A percentile compares a stretch with the other conserved stretches of the same genome.
Conservation (phyloP, 306 rosid species). For the Vigna hirtella region DNA sequence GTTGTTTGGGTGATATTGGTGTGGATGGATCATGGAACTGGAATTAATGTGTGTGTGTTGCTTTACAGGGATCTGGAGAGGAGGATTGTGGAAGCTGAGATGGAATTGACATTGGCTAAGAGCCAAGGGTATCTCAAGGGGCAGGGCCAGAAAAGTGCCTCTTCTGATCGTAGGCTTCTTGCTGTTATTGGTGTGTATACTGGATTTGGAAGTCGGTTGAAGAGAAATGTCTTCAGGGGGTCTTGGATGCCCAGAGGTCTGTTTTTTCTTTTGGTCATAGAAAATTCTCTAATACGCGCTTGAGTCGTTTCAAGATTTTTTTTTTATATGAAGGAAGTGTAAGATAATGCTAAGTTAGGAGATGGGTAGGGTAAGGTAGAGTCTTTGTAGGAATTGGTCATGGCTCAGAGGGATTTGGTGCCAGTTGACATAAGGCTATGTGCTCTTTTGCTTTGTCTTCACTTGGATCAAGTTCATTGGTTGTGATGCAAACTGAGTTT, state of each 20-base stretch:
- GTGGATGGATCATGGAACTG: not conserved
- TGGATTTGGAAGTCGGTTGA: constrained; percentile 89
- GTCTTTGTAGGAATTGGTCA: not conserved
- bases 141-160: constrained; percentile 52
- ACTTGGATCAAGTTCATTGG: constrained; percentile 12
- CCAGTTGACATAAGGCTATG: constrained; percentile 16
- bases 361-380: constrained; percentile 33
- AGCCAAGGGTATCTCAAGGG: constrained; percentile 94
- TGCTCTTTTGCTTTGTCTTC: constrained; percentile 20
- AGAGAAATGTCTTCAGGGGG: constrained; percentile 83
- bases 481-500: constrained; percentile 1
- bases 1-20: constrained; percentile 2
- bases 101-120: constrained; percentile 93
- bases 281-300: not conserved
- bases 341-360: constrained; percentile 1
- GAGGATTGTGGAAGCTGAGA: constrained; percentile 95
- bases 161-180: constrained; percentile 73
- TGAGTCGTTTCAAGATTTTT: not conserved
- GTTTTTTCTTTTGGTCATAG: constrained; percentile 37
- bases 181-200: constrained; percentile 98
- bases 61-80: constrained; percentile 79
- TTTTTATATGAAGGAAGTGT: not conserved
- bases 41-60: constrained; percentile 10
- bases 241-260: constrained; percentile 99
- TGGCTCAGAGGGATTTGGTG: constrained; percentile 8